Evolutionary conservation across 805 yeast genomes (phyloP), one percentile per base, ranked within the genome.

Genomic region (Yarrowia hollandica): DNA sequence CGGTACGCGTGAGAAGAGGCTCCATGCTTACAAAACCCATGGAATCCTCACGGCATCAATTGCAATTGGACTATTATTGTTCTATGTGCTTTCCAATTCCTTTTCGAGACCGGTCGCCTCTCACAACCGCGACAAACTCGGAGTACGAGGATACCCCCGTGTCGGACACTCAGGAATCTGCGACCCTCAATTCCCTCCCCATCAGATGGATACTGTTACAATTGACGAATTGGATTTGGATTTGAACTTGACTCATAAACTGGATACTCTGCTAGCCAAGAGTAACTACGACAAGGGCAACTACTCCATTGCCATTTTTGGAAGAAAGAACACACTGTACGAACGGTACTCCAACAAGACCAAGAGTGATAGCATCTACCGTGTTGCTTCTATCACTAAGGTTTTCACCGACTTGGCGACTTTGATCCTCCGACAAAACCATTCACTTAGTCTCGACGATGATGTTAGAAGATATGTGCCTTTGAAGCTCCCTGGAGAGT

Each of bases 291-390:
- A 11, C n/a, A 4, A n/a, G 19, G 55, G 55, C 22, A 48, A 48
- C 55, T 48, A 33, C 23, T 48, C 55, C 16, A 48, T 48, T 22
- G 31, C 39, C 39, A 48, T 48, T 5, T 48, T 48, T 8, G 30
- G 39, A 2, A 15, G 39, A 15, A 12, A 30, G 1, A 21, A 48
- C 26, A 34, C 30, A 7, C 22, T 48, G 15, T 48, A 48, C 10
- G 55, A 48, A 7, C 38, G 55, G 5, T 30, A 48, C 31, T 48
- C 55, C 16, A 15, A 15, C 16, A 33, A 31, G 30, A 48, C 55
- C 15, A 22, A 30, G 31, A 14, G n/a, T 0, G 31, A 21, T 12
- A 48, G 55, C 21, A 33, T 48, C 26, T 48, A 48, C 11, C 38
- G 55, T 22, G n/a, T 48, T 5, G 55, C 39, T 0, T 48, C 55